These are phyloP conservation scores for Penicillium malachiteum DNA, from an alignment of 495 filamentous ascomycete species.

Conservation along the genomic window DNA sequence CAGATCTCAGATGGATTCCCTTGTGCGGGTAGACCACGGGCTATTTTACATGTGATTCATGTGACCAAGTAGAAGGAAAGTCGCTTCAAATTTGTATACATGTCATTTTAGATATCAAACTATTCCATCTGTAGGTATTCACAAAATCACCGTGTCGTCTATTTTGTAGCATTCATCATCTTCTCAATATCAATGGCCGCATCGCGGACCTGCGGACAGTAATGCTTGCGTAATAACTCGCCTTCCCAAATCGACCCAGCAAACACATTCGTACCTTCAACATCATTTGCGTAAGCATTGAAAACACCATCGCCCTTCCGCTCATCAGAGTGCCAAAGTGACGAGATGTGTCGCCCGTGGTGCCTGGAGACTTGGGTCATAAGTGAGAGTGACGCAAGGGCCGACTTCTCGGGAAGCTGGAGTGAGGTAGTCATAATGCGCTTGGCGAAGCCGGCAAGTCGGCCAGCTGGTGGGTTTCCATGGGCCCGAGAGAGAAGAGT, in stretches of 20 bases:
- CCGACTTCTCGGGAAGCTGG: constrained; percentile 86
- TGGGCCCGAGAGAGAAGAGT: constrained; percentile 56
- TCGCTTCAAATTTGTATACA: not conserved
- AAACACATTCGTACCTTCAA: constrained; percentile 85
- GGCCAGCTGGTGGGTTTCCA: constrained; percentile 65
- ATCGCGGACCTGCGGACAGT: constrained; percentile 79
- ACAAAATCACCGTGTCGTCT: constrained; percentile 14
- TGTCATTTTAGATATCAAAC: constrained; percentile 3
- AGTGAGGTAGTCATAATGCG: constrained; percentile 78
- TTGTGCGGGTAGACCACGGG: too few species aligned
- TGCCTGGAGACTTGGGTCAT: constrained; percentile 70
- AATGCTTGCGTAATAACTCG: constrained; percentile 81
- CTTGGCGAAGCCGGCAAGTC: constrained; percentile 91
- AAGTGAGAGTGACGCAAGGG: constrained; percentile 71
- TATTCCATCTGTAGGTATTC: constrained; percentile 8
- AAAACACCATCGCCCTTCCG: constrained; percentile 77
- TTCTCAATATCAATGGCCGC: constrained; percentile 71
- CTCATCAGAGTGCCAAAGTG: constrained; percentile 86
- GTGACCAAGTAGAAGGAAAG: too few species aligned
- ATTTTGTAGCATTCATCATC: constrained; percentile 43
- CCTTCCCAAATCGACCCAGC: constrained; percentile 91
- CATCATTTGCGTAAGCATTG: constrained; percentile 52
- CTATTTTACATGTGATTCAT: too few species aligned
- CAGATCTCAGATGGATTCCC: too few species aligned
- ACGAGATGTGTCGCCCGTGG: constrained; percentile 66